Base-by-base conservation (phyloP, 495 filamentous ascomycete genomes). In the Extremus antarcticus region DNA sequence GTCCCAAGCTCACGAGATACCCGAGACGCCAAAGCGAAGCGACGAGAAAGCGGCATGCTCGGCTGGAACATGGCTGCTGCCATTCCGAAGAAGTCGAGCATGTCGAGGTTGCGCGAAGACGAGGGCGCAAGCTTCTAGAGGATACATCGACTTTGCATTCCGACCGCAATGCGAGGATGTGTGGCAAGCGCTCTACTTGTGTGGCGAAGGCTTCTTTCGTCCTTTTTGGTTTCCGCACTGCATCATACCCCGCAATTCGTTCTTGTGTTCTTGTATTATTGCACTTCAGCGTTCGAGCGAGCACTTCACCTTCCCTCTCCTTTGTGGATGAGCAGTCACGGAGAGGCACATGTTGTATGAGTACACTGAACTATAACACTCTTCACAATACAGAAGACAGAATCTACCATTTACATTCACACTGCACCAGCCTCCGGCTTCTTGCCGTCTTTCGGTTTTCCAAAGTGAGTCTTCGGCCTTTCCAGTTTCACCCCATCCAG, bases 401-500 rank as follows among this genome's bases (percentile, higher is more conserved):
- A 21, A 17, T 2, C 13, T 15, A 4, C n/a, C 29, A 35, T 35
- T 35, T 35, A 13, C 29, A 4, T 13, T 35, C 29, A 4, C 13
- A 35, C 49, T 25, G 53, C 10, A 52, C 29, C n/a, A 9, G 25
- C 41, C 11, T 32, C 43, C 41, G 56, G 56, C 51, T 53, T 54
- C 51, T 49, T 54, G 16, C 47, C 47, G 20, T 54, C 51, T 11
- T 50, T 54, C 29, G 56, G 50, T n/a, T 53, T 51, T 35, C 61
- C 57, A 41, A 64, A 64, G 20, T 54, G 58, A 38, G 60, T 59
- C 32, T 63, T 49, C 17, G 63, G 60, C 48, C 56, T 56, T 60
- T 73, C 59, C 58, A 75, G 68, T 59, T 62, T 65, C 24, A 68
- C 60, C 13, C 78, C 80, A 66, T 82, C 77, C 48, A 84, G 60